These are phyloP conservation scores for Excoecaria cochinchinensis DNA, from an alignment of 345 rosid genomes.

Conservation along the genomic window DNA sequence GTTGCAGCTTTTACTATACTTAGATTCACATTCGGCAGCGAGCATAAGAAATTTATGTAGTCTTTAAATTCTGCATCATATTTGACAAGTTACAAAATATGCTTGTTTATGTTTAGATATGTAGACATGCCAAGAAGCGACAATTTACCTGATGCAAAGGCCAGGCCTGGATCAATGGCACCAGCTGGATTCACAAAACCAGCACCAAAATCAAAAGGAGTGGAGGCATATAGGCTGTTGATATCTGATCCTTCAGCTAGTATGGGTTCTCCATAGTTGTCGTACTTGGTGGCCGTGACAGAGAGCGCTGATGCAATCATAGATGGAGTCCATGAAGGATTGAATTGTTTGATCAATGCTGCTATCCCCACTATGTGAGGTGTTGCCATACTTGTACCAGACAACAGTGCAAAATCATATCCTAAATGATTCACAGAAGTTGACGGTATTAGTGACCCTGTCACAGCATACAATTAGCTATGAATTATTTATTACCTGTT, in stretches of 20 bases:
- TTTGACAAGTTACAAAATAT: not conserved
- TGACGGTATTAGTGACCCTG: not conserved
- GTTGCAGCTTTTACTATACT: slow-evolving; percentile 42
- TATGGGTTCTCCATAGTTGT: slow-evolving; percentile 51
- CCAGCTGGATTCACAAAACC: slow-evolving; percentile 65
- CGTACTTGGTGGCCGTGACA: slow-evolving; percentile 60
- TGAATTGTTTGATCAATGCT: slow-evolving; percentile 63
- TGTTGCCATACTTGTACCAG: slow-evolving; percentile 93
- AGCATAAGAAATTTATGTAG: slow-evolving; percentile 67
- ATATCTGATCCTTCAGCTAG: slow-evolving; percentile 46
- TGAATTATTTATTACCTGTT: slow-evolving; percentile 28
- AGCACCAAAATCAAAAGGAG: slow-evolving; percentile 66
- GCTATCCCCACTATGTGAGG: slow-evolving; percentile 76
- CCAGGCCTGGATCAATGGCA: slow-evolving; percentile 81
- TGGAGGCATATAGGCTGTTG: slow-evolving; percentile 39
- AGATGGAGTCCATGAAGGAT: slow-evolving; percentile 77
- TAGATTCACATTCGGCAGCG: slow-evolving; percentile 48
- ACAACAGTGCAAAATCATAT: slow-evolving; percentile 58
- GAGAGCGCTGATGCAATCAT: slow-evolving; percentile 81
- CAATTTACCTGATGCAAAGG: slow-evolving; percentile 53
- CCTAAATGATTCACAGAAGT: slow-evolving; percentile 33
- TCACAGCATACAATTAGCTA: not conserved
- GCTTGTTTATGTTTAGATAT: too few species aligned
- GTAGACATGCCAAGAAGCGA: not conserved
- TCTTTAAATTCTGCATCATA: slow-evolving; percentile 53